These are phyloP conservation scores for Debaryomycetaceae sp. DNA, from an alignment of 1,139 yeast species.

Conservation along the genomic window DNA sequence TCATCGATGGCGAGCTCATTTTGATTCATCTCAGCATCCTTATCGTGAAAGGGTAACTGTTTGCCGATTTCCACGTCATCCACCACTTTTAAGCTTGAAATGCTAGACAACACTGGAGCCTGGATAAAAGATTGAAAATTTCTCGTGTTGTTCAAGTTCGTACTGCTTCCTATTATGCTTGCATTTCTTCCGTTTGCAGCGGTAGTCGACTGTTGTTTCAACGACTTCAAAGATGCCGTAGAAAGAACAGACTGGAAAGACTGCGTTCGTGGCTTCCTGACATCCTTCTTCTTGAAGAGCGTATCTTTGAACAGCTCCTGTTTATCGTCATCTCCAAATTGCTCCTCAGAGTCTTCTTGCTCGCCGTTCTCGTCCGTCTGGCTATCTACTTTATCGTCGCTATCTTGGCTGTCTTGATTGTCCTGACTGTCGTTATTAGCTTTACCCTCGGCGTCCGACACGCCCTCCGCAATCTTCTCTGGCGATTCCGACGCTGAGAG, in stretches of 20 bases:
- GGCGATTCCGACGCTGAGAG: constrained; percentile 2
- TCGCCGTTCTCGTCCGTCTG: constrained; percentile 1
- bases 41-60: constrained; percentile 35
- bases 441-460: neutral
- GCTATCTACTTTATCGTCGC: constrained; percentile 1
- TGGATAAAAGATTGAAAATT: constrained; percentile 48
- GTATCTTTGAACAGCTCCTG: constrained; percentile 20
- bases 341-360: neutral
- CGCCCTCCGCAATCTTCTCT: neutral
- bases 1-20: constrained; percentile 7
- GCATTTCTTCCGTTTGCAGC: constrained; percentile 17
- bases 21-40: constrained; percentile 2
- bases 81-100: constrained; percentile 28
- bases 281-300: constrained; percentile 52
- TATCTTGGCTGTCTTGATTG: constrained; percentile 1
- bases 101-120: constrained; percentile 45
- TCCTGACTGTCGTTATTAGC: neutral
- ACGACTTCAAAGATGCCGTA: constrained; percentile 53
- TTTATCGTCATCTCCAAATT: constrained; percentile 3
- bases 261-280: constrained; percentile 51
- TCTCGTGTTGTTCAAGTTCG: constrained; percentile 18
- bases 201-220: constrained; percentile 27
- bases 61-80: constrained; percentile 41
- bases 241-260: constrained; percentile 65
- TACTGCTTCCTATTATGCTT: constrained; percentile 18